Evolutionary conservation across 2,329 filamentous ascomycete genomes (phyloP).

Genomic region (Xylaria multiplex): DNA sequence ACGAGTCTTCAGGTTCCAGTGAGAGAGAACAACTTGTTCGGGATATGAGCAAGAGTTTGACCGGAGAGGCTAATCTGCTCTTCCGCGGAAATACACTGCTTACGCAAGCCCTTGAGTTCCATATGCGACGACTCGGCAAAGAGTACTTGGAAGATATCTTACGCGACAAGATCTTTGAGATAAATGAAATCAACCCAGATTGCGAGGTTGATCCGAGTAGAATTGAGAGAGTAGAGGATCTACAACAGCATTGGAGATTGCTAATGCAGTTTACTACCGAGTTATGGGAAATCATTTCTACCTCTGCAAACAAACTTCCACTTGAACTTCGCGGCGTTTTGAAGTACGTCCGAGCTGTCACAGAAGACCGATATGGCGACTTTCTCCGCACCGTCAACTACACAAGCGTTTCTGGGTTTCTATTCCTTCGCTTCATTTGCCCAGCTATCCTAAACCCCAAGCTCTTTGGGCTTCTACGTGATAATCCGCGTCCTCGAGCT

Average conservation of each 20-base stretch:
- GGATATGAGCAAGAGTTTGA: slow-evolving; percentile 81
- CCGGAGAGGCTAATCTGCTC: slow-evolving; percentile 90
- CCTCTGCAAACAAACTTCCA: slow-evolving; percentile 79
- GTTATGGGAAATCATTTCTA: slow-evolving; percentile 84
- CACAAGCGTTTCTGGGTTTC: slow-evolving; percentile 92
- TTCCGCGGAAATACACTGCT: slow-evolving; percentile 95
- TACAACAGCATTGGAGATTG: slow-evolving; percentile 84
- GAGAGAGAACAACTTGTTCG: slow-evolving; percentile 78
- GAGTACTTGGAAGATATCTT: slow-evolving; percentile 91
- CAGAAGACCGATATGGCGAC: slow-evolving; percentile 93
- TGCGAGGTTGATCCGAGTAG: slow-evolving; percentile 95
- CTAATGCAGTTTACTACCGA: slow-evolving; percentile 81
- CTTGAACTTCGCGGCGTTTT: slow-evolving; percentile 85
- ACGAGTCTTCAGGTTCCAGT: slow-evolving; percentile 72
- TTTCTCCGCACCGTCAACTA: slow-evolving; percentile 90
- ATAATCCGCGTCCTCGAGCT: slow-evolving; percentile 83
- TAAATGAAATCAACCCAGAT: slow-evolving; percentile 89
- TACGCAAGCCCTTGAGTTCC: slow-evolving; percentile 91
- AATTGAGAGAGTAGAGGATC: slow-evolving; percentile 71
- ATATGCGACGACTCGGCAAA: slow-evolving; percentile 93
- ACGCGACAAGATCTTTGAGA: slow-evolving; percentile 84
- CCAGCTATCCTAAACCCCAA: slow-evolving; percentile 96
- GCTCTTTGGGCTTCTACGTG: slow-evolving; percentile 83
- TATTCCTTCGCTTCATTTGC: slow-evolving; percentile 95
- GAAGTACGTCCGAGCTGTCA: slow-evolving; percentile 89